These are phyloP conservation scores for Maudiozyma humilis DNA, from an alignment of 1,139 yeast genomes.

Conservation along the genomic window DNA sequence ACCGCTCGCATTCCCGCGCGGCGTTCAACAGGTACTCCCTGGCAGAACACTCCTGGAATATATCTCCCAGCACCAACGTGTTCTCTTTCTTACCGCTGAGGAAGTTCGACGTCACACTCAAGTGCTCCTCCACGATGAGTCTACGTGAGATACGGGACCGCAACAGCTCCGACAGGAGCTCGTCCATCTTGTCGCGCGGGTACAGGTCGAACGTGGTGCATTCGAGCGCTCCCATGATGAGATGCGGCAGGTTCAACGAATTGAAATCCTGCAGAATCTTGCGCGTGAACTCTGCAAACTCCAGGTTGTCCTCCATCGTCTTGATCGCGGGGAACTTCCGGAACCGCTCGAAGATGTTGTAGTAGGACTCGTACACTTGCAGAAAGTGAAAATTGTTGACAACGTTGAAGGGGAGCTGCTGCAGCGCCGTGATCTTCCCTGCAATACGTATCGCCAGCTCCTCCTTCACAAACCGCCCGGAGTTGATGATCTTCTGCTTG, in stretches of 20 bases:
- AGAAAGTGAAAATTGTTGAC: constrained; percentile 79
- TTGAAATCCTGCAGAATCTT: constrained; percentile 65
- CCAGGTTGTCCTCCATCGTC: constrained; percentile 63
- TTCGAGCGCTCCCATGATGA: constrained; percentile 89
- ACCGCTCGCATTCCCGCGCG: constrained; percentile 43
- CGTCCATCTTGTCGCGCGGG: constrained; percentile 58
- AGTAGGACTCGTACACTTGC: constrained; percentile 82
- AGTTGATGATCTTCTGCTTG: constrained; percentile 65
- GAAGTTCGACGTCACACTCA: constrained; percentile 64
- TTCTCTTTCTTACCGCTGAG: constrained; percentile 34
- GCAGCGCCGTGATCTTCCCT: constrained; percentile 69
- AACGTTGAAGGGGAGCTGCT: constrained; percentile 72
- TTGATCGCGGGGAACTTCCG: constrained; percentile 62
- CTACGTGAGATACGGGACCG: constrained; percentile 84
- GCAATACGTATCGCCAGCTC: constrained; percentile 83
- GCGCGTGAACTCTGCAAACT: constrained; percentile 57
- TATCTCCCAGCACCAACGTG: constrained; percentile 66
- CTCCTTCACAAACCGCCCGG: constrained; percentile 80
- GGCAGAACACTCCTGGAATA: constrained; percentile 72
- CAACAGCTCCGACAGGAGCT: constrained; percentile 64
- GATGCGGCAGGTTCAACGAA: constrained; percentile 69
- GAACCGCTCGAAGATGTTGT: constrained; percentile 76
- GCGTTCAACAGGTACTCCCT: constrained; percentile 46
- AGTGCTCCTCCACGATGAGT: constrained; percentile 83
- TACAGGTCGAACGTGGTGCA: constrained; percentile 57